These are phyloP conservation scores for Cordyceps militaris DNA, from an alignment of 2,329 filamentous ascomycete genomes.

Conservation along the genomic window DNA sequence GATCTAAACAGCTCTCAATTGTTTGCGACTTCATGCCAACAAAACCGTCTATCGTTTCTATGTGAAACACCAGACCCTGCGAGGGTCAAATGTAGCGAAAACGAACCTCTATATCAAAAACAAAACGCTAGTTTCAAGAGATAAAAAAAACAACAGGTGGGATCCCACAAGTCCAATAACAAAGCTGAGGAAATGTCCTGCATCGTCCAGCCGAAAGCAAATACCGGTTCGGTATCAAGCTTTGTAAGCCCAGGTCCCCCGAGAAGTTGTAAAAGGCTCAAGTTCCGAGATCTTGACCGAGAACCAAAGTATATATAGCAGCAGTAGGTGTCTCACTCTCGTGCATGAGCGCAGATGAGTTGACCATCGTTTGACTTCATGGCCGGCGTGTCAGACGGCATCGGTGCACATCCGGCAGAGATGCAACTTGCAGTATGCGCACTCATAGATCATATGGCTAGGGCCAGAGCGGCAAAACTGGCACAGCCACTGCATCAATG, in stretches of 20 bases:
- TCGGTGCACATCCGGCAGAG: slow-evolving; percentile 39
- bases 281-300: neutral
- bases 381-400: neutral
- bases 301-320: neutral
- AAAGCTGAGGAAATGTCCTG: neutral
- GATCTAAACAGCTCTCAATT: neutral
- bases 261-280: neutral
- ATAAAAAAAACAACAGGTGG: neutral
- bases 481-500: slow-evolving; percentile 59
- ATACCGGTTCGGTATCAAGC: neutral
- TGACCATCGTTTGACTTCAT: neutral
- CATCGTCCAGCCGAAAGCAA: neutral
- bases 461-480: slow-evolving; percentile 57
- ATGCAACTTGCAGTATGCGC: slow-evolving; percentile 61
- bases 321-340: neutral
- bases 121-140: neutral
- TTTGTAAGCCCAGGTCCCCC: neutral
- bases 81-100: neutral
- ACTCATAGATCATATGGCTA: slow-evolving; percentile 63
- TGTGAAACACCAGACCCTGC: neutral
- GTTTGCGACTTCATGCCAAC: neutral
- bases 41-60: neutral
- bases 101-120: neutral
- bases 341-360: neutral
- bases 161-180: neutral